Conservation (phyloP, 495 filamentous ascomycete species). For the Hyphodiscus hymeniophilus region DNA sequence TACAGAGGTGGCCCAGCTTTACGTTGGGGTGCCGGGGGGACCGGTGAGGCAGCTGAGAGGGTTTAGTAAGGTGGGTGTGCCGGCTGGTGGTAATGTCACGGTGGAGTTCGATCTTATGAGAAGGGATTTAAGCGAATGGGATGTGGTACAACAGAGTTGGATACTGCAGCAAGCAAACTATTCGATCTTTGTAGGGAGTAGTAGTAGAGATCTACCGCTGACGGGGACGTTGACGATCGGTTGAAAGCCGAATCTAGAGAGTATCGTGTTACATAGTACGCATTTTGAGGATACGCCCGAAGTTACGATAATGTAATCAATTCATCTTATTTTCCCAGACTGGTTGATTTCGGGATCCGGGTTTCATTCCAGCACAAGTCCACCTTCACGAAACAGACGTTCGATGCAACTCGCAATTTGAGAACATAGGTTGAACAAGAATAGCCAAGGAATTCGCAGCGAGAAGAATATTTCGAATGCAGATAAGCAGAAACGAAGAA, state of each 20-base stretch:
- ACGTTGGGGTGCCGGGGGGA: conserved; percentile 47
- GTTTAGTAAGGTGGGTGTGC: conserved; percentile 52
- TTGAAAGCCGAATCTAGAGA: neutral
- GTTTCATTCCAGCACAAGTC: too few relatives aligned
- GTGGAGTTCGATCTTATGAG: conserved; percentile 51
- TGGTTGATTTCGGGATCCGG: too few relatives aligned
- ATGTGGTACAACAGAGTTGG: conserved; percentile 53
- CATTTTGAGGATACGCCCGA: too few relatives aligned
- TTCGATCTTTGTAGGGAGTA: conserved; percentile 47
- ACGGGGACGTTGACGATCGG: conserved; percentile 32
- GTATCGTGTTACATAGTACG: neutral
- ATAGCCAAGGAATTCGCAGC: too few relatives aligned
- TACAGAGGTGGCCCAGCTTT: conserved; percentile 76
- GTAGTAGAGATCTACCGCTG: conserved; percentile 57
- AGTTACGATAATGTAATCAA: too few relatives aligned
- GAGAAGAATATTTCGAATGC: too few relatives aligned
- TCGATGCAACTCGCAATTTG: too few relatives aligned
- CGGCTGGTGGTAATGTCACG: conserved; percentile 30
- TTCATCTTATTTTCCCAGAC: too few relatives aligned
- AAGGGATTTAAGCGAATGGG: conserved; percentile 62
- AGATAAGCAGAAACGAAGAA: too few relatives aligned
- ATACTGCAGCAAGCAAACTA: conserved; percentile 38
- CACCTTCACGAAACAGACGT: too few relatives aligned
- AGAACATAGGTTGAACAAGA: too few relatives aligned
- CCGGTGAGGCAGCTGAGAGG: conserved; percentile 55